Evolutionary conservation across 148 eudicot genomes (phyloP), one percentile per base, ranked within the genome.

Genomic region (Vaccinium myrtillus): DNA sequence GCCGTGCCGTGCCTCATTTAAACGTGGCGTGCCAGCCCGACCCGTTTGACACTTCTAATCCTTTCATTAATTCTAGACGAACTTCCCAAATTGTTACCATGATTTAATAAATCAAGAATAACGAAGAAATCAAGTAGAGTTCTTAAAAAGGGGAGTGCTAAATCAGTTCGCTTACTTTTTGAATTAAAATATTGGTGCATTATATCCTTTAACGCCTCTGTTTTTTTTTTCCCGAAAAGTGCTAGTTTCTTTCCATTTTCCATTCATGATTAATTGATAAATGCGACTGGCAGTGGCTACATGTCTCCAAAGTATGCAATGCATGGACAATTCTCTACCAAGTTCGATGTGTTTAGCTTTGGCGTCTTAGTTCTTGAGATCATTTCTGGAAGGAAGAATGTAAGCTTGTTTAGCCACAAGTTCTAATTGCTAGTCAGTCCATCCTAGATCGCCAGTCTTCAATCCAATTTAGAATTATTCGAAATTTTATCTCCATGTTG

Each of bases 261-360:
- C 23, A 0, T 4, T 51, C 2, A 8, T 48, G 8, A 36, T 13
- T 12, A 23, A 61, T 55, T 49, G 21, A 54, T 74, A 0, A 32
- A 6, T 1, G 0, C 13, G 23, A 15, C 14, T 76, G 83, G 74
- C 82, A 93, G 93, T 77, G 94, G 95, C 5, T 93, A 93, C 73
- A 93, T 92, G 92, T 80, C 92, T n/a, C 94, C 91, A 6, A 92
- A 92, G 49, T 93, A 91, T 51, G 91, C 87, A 54, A 58, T 87
- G 55, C 85, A 82, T 6, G 96, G 93, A 39, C 23, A 69, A 5
- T 92, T 89, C 61, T 92, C 94, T 0, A 88, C 79, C 2, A 92
- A 91, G 55, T 91, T 92, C 0, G 94, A 92, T 84, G 91, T 93
- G 8, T 93, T 73, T 69, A 90, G 96, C 82, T 92, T 91, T 27